Evolutionary conservation across 495 filamentous ascomycete genomes (phyloP).

Genomic region (Pyrenula massariospora): DNA sequence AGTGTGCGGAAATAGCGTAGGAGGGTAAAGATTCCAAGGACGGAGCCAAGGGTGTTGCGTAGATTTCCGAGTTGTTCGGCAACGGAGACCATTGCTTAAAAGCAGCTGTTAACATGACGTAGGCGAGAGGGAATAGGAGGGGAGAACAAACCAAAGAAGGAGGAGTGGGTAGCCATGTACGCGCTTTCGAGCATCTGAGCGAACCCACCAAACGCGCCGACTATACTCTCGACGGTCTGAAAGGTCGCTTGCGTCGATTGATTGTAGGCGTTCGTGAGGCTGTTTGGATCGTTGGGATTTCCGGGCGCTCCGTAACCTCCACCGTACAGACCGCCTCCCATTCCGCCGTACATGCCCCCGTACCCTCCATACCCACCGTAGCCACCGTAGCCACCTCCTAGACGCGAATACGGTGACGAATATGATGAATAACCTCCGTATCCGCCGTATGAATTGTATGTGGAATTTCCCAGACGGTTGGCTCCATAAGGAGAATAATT

Average conservation of each 20-base stretch:
- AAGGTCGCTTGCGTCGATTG: constrained; percentile 96
- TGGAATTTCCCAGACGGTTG: constrained; percentile 43
- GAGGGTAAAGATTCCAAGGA: constrained; percentile 89
- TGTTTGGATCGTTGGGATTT: constrained; percentile 86
- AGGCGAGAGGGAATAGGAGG: constrained; percentile 4
- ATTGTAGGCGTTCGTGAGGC: constrained; percentile 78
- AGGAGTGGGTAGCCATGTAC: constrained; percentile 99
- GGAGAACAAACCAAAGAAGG: constrained; percentile 77
- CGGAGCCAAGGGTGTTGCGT: constrained; percentile 86
- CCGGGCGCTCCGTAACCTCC: constrained; percentile 22
- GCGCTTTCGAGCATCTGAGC: constrained; percentile 99
- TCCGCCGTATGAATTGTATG: constrained; percentile 37
- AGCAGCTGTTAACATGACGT: neutral
- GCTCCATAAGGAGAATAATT: constrained; percentile 68
- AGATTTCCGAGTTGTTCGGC: constrained; percentile 94
- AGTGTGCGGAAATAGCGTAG: constrained; percentile 88
- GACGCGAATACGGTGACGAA: constrained; percentile 55
- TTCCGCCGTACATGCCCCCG: constrained; percentile 37
- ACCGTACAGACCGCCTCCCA: constrained; percentile 37
- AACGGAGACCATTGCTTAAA: constrained; percentile 90
- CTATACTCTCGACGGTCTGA: constrained; percentile 95
- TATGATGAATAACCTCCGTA: constrained; percentile 47
- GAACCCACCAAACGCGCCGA: constrained; percentile 96
- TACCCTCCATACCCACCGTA: constrained; percentile 46
- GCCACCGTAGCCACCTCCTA: constrained; percentile 50